Evolutionary conservation across 345 rosid genomes (phyloP).

Genomic region (Aurinia saxatilis): DNA sequence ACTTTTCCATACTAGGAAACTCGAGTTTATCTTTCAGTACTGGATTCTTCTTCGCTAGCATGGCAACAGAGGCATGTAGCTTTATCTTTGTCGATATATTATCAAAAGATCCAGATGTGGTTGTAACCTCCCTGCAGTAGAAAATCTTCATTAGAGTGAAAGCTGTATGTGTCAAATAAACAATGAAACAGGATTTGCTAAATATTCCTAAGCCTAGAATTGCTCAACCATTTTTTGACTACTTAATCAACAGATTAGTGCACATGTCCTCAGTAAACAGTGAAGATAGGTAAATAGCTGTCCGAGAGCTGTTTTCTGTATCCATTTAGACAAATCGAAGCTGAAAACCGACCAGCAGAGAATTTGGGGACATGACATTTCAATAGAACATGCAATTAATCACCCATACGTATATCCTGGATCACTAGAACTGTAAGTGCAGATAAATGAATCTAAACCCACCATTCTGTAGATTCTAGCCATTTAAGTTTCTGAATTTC

Average conservation of each 20-base stretch:
- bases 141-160: constrained; percentile 7
- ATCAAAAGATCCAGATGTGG: constrained; percentile 14
- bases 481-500: constrained; percentile 60
- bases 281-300: not conserved
- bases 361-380: not conserved
- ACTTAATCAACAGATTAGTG: not conserved
- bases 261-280: not conserved
- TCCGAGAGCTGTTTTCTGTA: not conserved
- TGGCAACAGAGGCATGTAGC: constrained; percentile 16
- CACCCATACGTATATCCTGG: not conserved
- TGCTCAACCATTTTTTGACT: constrained; percentile 1
- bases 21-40: constrained; percentile 27
- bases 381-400: not conserved
- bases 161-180: not conserved
- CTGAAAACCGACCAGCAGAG: not conserved
- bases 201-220: not conserved
- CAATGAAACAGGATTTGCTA: not conserved
- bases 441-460: not conserved
- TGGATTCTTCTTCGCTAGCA: constrained; percentile 29
- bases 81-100: constrained; percentile 3
- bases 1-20: constrained; percentile 28
- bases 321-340: not conserved
- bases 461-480: constrained; percentile 43
- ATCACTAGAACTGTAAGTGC: not conserved
- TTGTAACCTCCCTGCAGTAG: constrained; percentile 18